Base-by-base conservation (phyloP, 2,329 filamentous ascomycete genomes). In the Cordyceps javanica region DNA sequence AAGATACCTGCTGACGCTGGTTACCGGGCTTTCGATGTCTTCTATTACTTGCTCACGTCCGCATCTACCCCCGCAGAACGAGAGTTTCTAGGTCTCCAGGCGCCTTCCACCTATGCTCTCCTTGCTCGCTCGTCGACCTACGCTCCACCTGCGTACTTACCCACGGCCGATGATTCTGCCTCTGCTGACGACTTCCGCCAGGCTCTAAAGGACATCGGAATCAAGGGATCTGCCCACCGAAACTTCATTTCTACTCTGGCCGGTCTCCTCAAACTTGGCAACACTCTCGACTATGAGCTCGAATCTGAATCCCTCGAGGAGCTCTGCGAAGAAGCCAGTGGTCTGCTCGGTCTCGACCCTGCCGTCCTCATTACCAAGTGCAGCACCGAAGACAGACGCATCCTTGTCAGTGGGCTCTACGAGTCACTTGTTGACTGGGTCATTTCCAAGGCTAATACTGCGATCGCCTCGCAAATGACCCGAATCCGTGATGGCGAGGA, bases 371-470 rank as follows among this genome's bases (percentile, higher is more conserved):
- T 88, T 41, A 82, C 82, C 53, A 87, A 93, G 66, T 91, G 90
- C 71, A 88, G 86, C 59, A 95, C 91, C 0, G 85, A 92, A 60
- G 94, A 97, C 59, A 86, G 94, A 10, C 84, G 88, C 66, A 85
- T 89, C 2, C 77, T 97, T 41, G 89, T 97, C 60, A 87, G 86
- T 13, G 92, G 90, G 2, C 79, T 97, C 16, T 99, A 99, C 67
- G 94, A 99, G 73, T 87, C 92, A 13, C 77, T 97, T 26, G 91
- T 99, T 0, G 94, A 97, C 69, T 97, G 91, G 89, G 89, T 99
- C 14, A 88, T 99, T 60, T 76, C 80, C 58, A 94, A 92, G 68
- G 93, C 92, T 58, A 99, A 99, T 65, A 82, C 87, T 34, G 83
- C 92, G 11, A 96, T 99, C 66, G 80, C 85, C 1, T 78, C 79